phyloP scores from a whole-genome alignment of 2,329 filamentous ascomycete genomes.

The Graphiopsis chlorocephala region DNA sequence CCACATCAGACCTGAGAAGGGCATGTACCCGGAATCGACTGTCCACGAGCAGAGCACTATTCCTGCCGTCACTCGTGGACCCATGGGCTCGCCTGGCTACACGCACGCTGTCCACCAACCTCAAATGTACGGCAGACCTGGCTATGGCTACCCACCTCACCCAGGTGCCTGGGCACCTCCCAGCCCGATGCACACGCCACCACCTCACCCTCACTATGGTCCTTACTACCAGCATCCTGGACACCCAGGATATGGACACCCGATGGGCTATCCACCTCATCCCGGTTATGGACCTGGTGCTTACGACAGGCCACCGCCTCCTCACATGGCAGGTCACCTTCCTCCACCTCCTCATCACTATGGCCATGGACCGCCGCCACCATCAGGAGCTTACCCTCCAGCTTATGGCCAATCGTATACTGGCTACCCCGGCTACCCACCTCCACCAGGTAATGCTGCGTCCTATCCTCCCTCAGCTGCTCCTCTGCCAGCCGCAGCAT shows the following conservation, averaged over 20 bases:
- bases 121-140: constrained; percentile 38
- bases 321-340: constrained; percentile 36
- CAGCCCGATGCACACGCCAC: constrained; percentile 42
- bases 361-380: constrained; percentile 28
- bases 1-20: constrained; percentile 82
- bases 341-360: constrained; percentile 39
- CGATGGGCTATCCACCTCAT: constrained; percentile 34
- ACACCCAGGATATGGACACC: constrained; percentile 20
- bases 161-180: constrained; percentile 40
- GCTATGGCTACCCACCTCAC: constrained; percentile 37
- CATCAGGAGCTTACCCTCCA: constrained; percentile 6
- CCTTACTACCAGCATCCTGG: constrained; percentile 35
- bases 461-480: neutral
- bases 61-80: constrained; percentile 75
- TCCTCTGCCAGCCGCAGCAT: neutral
- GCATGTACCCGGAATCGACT: constrained; percentile 95
- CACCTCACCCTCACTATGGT: constrained; percentile 34
- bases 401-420: neutral
- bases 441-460: neutral
- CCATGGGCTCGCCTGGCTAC: constrained; percentile 59
- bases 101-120: constrained; percentile 48
- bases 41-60: constrained; percentile 80
- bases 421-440: constrained; percentile 1
- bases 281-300: constrained; percentile 28
- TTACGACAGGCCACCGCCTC: constrained; percentile 41